Evolutionary conservation across 768 basidiomycete species (phyloP).

Genomic region (Amanita molliuscula): DNA sequence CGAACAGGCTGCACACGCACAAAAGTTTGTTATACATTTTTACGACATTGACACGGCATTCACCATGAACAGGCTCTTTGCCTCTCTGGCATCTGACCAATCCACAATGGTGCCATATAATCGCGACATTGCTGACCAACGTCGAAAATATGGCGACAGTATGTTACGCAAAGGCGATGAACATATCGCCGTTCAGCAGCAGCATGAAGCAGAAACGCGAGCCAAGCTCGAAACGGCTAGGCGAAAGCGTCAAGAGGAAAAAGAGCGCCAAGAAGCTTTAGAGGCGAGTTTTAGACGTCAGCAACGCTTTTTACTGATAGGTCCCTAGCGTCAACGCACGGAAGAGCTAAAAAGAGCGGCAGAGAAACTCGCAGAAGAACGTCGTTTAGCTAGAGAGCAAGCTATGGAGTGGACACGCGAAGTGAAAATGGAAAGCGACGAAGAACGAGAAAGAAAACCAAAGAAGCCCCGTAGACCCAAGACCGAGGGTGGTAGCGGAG

Average conservation of each 20-base stretch:
- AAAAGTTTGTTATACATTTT: constrained; percentile 45
- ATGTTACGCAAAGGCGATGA: constrained; percentile 77
- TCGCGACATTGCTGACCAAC: constrained; percentile 79
- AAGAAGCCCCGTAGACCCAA: constrained; percentile 47
- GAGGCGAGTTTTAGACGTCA: constrained; percentile 39
- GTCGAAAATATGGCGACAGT: constrained; percentile 81
- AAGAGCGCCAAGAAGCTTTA: constrained; percentile 46
- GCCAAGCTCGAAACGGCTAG: constrained; percentile 71
- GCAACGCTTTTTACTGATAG: neutral
- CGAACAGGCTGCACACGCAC: constrained; percentile 75
- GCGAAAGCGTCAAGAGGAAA: constrained; percentile 72
- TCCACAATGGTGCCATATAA: constrained; percentile 69
- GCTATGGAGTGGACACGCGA: constrained; percentile 71
- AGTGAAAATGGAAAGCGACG: constrained; percentile 61
- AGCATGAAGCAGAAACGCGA: constrained; percentile 60
- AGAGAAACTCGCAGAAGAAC: constrained; percentile 72
- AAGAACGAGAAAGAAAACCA: constrained; percentile 62
- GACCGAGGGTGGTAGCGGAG: constrained; percentile 40
- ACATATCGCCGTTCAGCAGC: constrained; percentile 62
- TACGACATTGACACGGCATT: neutral
- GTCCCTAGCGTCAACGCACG: constrained; percentile 42
- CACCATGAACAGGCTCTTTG: constrained; percentile 55
- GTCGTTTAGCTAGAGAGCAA: constrained; percentile 66
- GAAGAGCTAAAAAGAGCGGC: constrained; percentile 61
- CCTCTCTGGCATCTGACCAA: constrained; percentile 67